Percentiles rank a stretch among this genome's conserved stretches.
Evolutionary conservation across 73 alveolate species (phyloP).

Genomic region (Breviolum minutum): DNA sequence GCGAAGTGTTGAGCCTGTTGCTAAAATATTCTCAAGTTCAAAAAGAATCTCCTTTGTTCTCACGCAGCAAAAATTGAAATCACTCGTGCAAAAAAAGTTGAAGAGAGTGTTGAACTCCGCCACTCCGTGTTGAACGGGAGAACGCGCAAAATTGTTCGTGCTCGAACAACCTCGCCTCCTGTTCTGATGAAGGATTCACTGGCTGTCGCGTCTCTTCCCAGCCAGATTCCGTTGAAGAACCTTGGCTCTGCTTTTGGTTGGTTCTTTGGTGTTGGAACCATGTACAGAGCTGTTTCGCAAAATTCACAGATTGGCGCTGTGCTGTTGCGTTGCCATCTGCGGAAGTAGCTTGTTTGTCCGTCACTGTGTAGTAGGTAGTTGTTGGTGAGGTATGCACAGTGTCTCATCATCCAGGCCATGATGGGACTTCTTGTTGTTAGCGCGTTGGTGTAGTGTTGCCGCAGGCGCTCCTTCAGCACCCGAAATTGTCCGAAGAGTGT

Average conservation of each 20-base stretch:
- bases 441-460: background rate
- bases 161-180: background rate
- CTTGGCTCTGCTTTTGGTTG: background rate
- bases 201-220: background rate
- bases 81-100: too few relatives aligned
- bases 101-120: too few relatives aligned
- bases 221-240: background rate
- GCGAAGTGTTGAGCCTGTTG: too few relatives aligned
- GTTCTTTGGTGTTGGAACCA: background rate
- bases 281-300: slow-evolving; percentile 3
- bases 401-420: slow-evolving; percentile 18
- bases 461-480: background rate
- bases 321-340: background rate
- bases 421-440: background rate
- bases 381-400: background rate
- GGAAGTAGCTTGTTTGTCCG: background rate
- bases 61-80: too few relatives aligned
- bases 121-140: too few relatives aligned
- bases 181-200: background rate
- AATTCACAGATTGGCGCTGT: slow-evolving; percentile 1
- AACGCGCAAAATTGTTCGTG: background rate
- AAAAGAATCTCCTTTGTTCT: too few relatives aligned
- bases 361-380: background rate
- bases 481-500: background rate
- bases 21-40: too few relatives aligned